phyloP scores from a whole-genome alignment of 192 early-diverging fungal species.

The Podila verticillata region DNA sequence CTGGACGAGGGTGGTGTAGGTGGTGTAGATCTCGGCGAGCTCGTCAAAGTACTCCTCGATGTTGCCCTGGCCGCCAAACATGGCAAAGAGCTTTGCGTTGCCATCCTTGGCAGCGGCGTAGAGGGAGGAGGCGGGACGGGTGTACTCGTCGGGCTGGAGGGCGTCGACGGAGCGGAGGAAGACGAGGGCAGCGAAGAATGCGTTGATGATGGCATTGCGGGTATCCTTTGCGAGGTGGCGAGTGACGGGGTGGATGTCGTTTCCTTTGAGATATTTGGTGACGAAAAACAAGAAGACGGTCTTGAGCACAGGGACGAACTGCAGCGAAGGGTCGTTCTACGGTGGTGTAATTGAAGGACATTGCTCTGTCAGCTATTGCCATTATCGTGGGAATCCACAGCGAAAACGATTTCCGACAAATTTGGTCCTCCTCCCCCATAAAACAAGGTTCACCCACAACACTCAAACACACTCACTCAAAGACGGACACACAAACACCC shows the following conservation, averaged over 20 bases:
- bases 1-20: conserved; percentile 81
- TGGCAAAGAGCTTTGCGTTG: conserved; percentile 75
- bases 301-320: conserved; percentile 77
- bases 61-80: conserved; percentile 98
- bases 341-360: not conserved
- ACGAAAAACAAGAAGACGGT: conserved; percentile 81
- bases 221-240: conserved; percentile 63
- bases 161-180: conserved; percentile 61
- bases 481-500: too few relatives aligned
- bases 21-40: conserved; percentile 79
- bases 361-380: not conserved
- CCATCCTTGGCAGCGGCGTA: conserved; percentile 71
- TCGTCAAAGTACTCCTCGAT: conserved; percentile 96
- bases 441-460: too few relatives aligned
- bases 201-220: conserved; percentile 71
- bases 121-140: conserved; percentile 68
- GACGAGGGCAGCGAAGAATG: conserved; percentile 81
- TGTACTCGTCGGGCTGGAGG: conserved; percentile 50
- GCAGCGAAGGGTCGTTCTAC: conserved; percentile 53
- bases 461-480: too few relatives aligned
- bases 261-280: conserved; percentile 76
- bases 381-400: too few relatives aligned
- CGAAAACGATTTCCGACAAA: conserved; percentile 4
- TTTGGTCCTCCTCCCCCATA: not conserved
- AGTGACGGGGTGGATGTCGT: conserved; percentile 85